phyloP scores from a whole-genome alignment of 2,329 filamentous ascomycete genomes.

The Microdochium paspali region DNA sequence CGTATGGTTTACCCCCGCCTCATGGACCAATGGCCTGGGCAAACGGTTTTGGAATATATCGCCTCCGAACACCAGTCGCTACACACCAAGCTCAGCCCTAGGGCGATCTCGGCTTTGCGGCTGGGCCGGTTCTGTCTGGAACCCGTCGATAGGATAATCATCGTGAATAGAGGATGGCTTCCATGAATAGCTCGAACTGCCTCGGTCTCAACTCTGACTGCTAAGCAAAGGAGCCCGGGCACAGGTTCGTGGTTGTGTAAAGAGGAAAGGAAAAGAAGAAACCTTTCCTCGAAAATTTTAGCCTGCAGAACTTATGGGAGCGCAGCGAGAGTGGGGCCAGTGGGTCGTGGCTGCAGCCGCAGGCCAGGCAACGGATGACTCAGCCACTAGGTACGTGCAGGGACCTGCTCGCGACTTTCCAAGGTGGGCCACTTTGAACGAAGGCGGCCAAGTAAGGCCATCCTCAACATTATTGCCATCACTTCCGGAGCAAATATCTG shows the following conservation, averaged over 20 bases:
- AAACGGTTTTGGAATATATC: constrained; percentile 87
- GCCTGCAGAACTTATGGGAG: constrained; percentile 1
- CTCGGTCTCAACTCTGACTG: constrained; percentile 66
- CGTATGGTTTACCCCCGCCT: constrained; percentile 87
- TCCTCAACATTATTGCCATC: no score
- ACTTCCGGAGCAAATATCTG: background rate
- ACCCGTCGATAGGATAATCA: constrained; percentile 95
- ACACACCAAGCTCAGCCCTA: constrained; percentile 59
- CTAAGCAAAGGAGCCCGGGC: constrained; percentile 61
- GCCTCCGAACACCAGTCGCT: constrained; percentile 40
- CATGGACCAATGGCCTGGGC: constrained; percentile 83
- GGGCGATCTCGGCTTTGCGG: constrained; percentile 58
- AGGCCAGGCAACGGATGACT: constrained; percentile 1
- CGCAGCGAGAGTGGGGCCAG: constrained; percentile 7
- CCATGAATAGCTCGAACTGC: constrained; percentile 77
- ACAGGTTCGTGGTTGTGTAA: constrained; percentile 64
- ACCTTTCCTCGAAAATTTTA: constrained; percentile 15
- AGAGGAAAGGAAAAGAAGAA: constrained; percentile 25
- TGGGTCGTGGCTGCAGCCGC: background rate
- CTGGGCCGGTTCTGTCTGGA: constrained; percentile 61
- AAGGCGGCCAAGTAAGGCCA: no score
- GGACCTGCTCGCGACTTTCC: no score
- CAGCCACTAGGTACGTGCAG: background rate
- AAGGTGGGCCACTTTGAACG: no score
- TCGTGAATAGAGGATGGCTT: constrained; percentile 67